Evolutionary conservation across 345 rosid species (phyloP).

Genomic region (Populus tremula): DNA sequence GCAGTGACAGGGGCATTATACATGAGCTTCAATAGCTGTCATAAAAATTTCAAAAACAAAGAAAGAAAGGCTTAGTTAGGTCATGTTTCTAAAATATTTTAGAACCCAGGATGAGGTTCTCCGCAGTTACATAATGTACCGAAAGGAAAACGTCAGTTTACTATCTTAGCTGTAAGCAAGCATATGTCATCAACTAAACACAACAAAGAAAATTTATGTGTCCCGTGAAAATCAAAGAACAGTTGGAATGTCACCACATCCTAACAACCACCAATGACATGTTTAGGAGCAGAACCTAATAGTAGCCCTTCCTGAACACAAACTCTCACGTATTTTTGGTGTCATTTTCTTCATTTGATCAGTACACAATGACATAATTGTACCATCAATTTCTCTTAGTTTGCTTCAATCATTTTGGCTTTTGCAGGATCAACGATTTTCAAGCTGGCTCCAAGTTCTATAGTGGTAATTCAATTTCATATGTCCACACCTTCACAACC

Average conservation of each 20-base stretch:
- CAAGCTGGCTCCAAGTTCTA: not conserved
- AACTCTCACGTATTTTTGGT: too few species aligned
- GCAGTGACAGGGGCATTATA: slow-evolving; percentile 89
- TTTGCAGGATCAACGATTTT: not conserved
- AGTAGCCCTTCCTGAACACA: not conserved
- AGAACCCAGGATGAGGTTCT: not conserved
- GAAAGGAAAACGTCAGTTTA: not conserved
- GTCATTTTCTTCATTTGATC: not conserved
- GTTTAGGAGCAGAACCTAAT: not conserved
- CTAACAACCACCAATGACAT: too few species aligned
- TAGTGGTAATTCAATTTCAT: not conserved
- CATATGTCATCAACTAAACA: not conserved
- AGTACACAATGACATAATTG: not conserved
- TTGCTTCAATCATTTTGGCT: not conserved
- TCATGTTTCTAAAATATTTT: not conserved
- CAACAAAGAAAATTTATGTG: not conserved
- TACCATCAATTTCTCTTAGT: not conserved
- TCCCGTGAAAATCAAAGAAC: not conserved
- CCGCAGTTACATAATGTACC: not conserved
- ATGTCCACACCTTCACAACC: not conserved
- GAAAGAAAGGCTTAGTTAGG: not conserved
- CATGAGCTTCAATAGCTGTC: slow-evolving; percentile 93
- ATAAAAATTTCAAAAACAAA: not conserved
- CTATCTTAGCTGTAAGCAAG: not conserved
- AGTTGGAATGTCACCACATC: too few species aligned